phyloP scores from a whole-genome alignment of 306 rosid genomes.

The Astragalus membranaceus region DNA sequence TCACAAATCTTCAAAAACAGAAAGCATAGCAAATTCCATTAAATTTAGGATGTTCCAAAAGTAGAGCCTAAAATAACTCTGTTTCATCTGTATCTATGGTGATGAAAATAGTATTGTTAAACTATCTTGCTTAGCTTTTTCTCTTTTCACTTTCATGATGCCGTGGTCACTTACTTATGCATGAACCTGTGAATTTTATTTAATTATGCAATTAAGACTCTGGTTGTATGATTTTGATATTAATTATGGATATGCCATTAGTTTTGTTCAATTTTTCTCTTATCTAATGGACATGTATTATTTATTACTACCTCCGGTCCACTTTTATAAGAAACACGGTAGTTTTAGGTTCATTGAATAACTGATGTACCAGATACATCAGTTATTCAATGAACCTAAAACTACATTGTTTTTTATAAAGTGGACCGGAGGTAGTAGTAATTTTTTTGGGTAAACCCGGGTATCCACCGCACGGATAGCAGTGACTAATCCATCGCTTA shows the following conservation, averaged over 20 bases:
- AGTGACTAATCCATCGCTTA: too few relatives aligned
- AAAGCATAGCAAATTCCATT: not conserved
- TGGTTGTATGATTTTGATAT: not conserved
- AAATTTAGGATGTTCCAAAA: not conserved
- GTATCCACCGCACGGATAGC: too few relatives aligned
- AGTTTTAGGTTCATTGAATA: too few relatives aligned
- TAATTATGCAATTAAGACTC: conserved; percentile 9
- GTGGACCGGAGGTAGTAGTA: too few relatives aligned
- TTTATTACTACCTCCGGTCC: too few relatives aligned
- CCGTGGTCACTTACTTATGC: not conserved
- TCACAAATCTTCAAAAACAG: conserved; percentile 34
- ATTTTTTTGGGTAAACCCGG: too few relatives aligned
- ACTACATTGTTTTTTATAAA: too few relatives aligned
- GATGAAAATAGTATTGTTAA: not conserved
- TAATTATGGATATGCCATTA: not conserved
- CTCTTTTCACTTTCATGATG: not conserved
- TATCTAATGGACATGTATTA: not conserved
- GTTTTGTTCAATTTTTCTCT: not conserved
- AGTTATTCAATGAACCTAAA: too few relatives aligned
- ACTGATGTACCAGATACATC: too few relatives aligned
- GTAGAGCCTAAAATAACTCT: not conserved
- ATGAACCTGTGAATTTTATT: not conserved
- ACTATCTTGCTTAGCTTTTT: not conserved
- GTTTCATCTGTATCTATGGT: not conserved
- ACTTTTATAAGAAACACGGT: too few relatives aligned